Percentiles rank a stretch among this genome's conserved stretches.
Evolutionary conservation across 192 early-diverging fungal species (phyloP).

Genomic region (Rhizophagus clarus): DNA sequence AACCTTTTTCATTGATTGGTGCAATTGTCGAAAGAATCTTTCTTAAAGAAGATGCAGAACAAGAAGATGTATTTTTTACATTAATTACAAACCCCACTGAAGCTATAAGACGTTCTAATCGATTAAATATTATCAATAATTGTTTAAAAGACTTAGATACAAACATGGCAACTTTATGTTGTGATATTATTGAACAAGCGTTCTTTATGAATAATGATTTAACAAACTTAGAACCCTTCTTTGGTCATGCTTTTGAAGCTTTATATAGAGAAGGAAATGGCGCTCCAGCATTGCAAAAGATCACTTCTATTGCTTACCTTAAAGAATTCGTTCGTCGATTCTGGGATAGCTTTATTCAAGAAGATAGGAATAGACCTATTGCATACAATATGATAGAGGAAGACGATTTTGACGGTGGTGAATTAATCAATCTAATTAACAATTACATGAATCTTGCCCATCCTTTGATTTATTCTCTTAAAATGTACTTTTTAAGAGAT

Average conservation of each 20-base stretch:
- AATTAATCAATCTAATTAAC: conserved; percentile 7
- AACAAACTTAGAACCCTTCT: background rate
- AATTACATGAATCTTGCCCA: background rate
- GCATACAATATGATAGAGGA: too few species aligned
- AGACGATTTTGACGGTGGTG: conserved; percentile 3
- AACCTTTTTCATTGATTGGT: conserved; percentile 1
- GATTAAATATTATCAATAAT: conserved; percentile 24
- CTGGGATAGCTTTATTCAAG: background rate
- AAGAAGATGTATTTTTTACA: background rate
- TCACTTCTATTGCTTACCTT: conserved; percentile 20
- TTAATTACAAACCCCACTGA: background rate
- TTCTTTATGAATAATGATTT: conserved; percentile 21
- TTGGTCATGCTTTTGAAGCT: background rate
- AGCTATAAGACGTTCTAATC: background rate
- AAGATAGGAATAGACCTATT: background rate
- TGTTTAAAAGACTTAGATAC: conserved; percentile 15
- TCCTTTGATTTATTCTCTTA: conserved; percentile 11
- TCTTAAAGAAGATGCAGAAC: background rate
- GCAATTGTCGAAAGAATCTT: conserved; percentile 15
- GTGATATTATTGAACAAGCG: conserved; percentile 21
- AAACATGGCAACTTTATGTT: conserved; percentile 12
- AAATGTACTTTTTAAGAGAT: conserved; percentile 29
- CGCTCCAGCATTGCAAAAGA: conserved; percentile 16
- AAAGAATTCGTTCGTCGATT: conserved; percentile 34
- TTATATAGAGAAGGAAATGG: background rate